Conservation (phyloP, 768 basidiomycete genomes). For the Mycena rosella region DNA sequence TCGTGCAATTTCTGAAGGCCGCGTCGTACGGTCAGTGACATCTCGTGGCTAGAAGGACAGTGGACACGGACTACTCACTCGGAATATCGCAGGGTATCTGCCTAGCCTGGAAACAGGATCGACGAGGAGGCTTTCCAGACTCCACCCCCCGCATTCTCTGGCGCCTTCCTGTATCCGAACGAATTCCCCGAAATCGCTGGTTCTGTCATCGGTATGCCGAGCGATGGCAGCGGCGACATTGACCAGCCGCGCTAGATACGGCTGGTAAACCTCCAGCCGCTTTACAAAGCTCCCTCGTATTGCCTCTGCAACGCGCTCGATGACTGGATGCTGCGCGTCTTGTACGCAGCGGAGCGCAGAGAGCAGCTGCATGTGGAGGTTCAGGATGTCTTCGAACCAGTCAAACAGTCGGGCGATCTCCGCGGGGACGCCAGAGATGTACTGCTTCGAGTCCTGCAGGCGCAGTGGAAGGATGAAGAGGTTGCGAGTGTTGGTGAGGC, state of each 20-base stretch:
- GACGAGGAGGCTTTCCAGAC: conserved; percentile 73
- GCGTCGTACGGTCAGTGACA: conserved; percentile 21
- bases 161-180: conserved; percentile 73
- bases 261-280: conserved; percentile 85
- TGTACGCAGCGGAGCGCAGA: conserved; percentile 59
- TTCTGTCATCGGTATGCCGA: conserved; percentile 59
- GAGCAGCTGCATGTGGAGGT: conserved; percentile 77
- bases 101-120: conserved; percentile 83
- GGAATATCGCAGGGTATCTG: conserved; percentile 79
- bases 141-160: conserved; percentile 70
- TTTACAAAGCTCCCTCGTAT: conserved; percentile 70
- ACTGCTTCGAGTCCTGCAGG: conserved; percentile 73
- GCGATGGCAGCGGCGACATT: conserved; percentile 68
- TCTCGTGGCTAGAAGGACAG: not conserved
- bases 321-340: conserved; percentile 55
- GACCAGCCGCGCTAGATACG: conserved; percentile 83
- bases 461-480: conserved; percentile 86
- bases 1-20: conserved; percentile 72
- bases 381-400: conserved; percentile 89
- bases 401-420: conserved; percentile 82
- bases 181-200: conserved; percentile 88
- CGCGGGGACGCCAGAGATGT: conserved; percentile 85
- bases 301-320: conserved; percentile 68
- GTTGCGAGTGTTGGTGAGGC: conserved; percentile 73
- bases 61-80: conserved; percentile 69